A percentile compares a stretch with the other conserved stretches of the same genome.
Evolutionary conservation across 2,329 filamentous ascomycete genomes (phyloP).

Genomic region (Aspergillus japonicus): DNA sequence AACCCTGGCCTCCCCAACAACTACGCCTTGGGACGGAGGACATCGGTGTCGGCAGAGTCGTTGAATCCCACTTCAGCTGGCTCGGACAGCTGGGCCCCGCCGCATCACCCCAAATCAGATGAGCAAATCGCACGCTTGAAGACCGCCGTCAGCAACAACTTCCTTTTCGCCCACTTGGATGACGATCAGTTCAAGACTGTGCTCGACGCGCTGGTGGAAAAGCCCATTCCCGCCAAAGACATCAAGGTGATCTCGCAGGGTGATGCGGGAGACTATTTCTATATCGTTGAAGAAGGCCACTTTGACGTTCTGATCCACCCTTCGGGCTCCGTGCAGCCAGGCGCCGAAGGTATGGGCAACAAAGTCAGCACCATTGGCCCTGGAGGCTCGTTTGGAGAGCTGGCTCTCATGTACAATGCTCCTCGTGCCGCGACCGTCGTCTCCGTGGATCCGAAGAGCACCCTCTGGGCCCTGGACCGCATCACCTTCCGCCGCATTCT

Average conservation of each 20-base stretch:
- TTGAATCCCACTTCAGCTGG: constrained; percentile 82
- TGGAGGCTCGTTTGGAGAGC: constrained; percentile 92
- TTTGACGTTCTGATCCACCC: constrained; percentile 91
- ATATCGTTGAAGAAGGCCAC: constrained; percentile 85
- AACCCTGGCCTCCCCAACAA: constrained; percentile 67
- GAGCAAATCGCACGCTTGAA: constrained; percentile 80
- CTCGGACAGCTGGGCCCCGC: constrained; percentile 87
- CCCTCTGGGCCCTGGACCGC: constrained; percentile 90
- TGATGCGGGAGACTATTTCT: constrained; percentile 95
- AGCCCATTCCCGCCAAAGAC: constrained; percentile 88
- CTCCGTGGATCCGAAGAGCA: constrained; percentile 73
- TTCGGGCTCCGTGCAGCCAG: constrained; percentile 73
- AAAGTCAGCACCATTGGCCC: constrained; percentile 80
- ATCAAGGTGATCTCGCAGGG: constrained; percentile 92
- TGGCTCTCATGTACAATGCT: constrained; percentile 98
- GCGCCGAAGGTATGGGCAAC: constrained; percentile 75
- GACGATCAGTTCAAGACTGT: constrained; percentile 89
- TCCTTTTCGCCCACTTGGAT: constrained; percentile 90
- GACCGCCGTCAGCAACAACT: constrained; percentile 81
- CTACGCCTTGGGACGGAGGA: constrained; percentile 90
- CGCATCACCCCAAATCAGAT: constrained; percentile 74
- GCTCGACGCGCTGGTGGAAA: constrained; percentile 86
- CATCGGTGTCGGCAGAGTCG: constrained; percentile 94
- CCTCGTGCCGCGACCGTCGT: constrained; percentile 92
- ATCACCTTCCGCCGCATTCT: constrained; percentile 96